Evolutionary conservation across 2,329 filamentous ascomycete genomes (phyloP).

Genomic region (Ascomycota sp.): DNA sequence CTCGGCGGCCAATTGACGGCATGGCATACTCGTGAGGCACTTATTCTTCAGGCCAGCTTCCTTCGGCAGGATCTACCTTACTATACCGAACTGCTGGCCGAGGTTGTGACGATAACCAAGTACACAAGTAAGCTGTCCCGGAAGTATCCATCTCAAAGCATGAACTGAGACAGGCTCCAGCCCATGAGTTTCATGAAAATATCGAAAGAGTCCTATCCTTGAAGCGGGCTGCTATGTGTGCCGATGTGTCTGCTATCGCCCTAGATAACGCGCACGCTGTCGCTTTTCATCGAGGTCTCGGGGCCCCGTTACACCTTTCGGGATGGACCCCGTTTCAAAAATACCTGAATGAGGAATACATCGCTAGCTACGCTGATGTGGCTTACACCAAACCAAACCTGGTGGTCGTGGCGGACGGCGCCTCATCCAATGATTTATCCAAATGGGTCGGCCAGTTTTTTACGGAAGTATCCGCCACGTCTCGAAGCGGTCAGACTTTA

Average conservation of each 20-base stretch:
- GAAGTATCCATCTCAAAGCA: constrained; percentile 3
- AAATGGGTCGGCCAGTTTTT: constrained; percentile 95
- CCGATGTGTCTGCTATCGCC: constrained; percentile 45
- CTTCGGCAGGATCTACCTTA: constrained; percentile 89
- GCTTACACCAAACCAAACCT: constrained; percentile 84
- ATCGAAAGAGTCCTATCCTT: constrained; percentile 56
- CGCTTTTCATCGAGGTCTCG: constrained; percentile 87
- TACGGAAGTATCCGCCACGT: constrained; percentile 39
- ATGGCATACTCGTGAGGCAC: constrained; percentile 80
- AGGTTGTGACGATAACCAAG: constrained; percentile 75
- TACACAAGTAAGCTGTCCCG: constrained; percentile 42
- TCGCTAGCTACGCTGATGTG: constrained; percentile 55
- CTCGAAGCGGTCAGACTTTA: constrained; percentile 29
- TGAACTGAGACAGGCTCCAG: constrained; percentile 23
- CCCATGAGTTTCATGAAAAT: constrained; percentile 79
- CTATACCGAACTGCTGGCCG: constrained; percentile 86
- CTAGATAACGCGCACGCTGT: constrained; percentile 69
- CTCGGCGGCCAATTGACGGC: constrained; percentile 76
- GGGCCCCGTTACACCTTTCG: constrained; percentile 53
- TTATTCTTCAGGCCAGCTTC: constrained; percentile 88
- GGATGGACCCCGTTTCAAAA: constrained; percentile 51
- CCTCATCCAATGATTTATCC: constrained; percentile 50
- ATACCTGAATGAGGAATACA: constrained; percentile 58
- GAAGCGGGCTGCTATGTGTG: constrained; percentile 53
- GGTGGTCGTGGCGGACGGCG: constrained; percentile 76